Conservation (phyloP, 108 stramenopile species). For the Hondaea fermentalgiana region DNA sequence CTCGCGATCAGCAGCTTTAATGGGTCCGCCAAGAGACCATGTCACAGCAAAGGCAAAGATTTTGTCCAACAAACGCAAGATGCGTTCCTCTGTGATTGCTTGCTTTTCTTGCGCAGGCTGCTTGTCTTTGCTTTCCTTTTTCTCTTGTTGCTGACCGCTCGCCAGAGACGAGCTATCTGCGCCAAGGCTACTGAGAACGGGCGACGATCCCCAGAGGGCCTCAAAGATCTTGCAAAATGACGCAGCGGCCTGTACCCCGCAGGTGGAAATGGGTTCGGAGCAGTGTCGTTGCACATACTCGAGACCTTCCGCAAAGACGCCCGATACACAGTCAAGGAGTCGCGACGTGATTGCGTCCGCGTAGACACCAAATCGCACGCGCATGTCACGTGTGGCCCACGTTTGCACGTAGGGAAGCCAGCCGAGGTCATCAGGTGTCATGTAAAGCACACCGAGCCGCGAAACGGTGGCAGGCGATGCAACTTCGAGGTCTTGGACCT, state of each 20-base stretch:
- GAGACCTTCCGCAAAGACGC: background rate
- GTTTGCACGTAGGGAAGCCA: constrained; percentile 40
- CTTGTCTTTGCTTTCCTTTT: background rate
- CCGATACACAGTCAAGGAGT: background rate
- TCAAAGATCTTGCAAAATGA: background rate
- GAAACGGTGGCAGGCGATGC: constrained; percentile 57
- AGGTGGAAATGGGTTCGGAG: background rate
- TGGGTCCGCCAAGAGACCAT: constrained; percentile 13
- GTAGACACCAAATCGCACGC: background rate
- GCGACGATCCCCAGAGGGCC: background rate
- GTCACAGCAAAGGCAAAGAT: background rate
- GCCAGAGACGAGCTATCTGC: too few relatives aligned
- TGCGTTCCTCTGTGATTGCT: background rate
- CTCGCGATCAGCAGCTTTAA: background rate
- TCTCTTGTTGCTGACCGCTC: too few relatives aligned
- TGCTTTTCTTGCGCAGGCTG: background rate
- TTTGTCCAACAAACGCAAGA: background rate
- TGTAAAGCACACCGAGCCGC: constrained; percentile 58
- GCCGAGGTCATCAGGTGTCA: constrained; percentile 51
- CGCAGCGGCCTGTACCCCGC: background rate
- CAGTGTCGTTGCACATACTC: background rate
- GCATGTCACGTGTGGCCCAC: constrained; percentile 29
- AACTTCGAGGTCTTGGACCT: constrained; percentile 51
- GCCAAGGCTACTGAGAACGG: background rate
- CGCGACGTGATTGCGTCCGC: background rate